These are phyloP conservation scores for Metschnikowia shivogae DNA, from an alignment of 805 yeast species.

Conservation along the genomic window DNA sequence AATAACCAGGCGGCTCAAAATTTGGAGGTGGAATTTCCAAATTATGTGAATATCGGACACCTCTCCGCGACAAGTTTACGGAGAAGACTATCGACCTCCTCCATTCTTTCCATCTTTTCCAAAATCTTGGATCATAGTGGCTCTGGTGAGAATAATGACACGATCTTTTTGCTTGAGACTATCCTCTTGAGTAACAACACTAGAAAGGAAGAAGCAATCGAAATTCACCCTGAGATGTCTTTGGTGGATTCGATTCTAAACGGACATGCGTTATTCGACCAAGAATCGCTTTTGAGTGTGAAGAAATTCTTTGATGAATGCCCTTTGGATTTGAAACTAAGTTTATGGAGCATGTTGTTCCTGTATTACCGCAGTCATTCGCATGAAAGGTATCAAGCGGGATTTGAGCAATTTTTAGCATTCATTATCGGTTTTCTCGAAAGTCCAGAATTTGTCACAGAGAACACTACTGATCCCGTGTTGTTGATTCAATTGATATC, in stretches of 20 bases:
- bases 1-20: background rate
- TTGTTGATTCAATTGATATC: constrained; percentile 48
- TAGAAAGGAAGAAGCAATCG: background rate
- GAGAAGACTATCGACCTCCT: constrained; percentile 64
- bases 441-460: constrained; percentile 16
- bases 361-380: constrained; percentile 43
- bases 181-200: constrained; percentile 34
- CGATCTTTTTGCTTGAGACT: constrained; percentile 41
- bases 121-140: constrained; percentile 38
- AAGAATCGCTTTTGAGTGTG: constrained; percentile 44
- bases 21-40: constrained; percentile 45
- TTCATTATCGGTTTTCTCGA: constrained; percentile 38
- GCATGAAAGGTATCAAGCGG: constrained; percentile 36
- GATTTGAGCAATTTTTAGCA: constrained; percentile 50
- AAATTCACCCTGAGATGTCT: background rate
- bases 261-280: constrained; percentile 14
- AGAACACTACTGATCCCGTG: constrained; percentile 31
- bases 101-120: constrained; percentile 64
- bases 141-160: constrained; percentile 29
- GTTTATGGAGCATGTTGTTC: constrained; percentile 71
- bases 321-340: constrained; percentile 61
- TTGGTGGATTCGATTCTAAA: constrained; percentile 13
- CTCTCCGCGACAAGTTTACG: constrained; percentile 48
- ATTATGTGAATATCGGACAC: constrained; percentile 56
- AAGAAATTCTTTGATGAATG: constrained; percentile 57